Evolutionary conservation across 768 basidiomycete species (phyloP), one percentile per base, ranked within the genome.

Genomic region (Leccinum uliginosum): DNA sequence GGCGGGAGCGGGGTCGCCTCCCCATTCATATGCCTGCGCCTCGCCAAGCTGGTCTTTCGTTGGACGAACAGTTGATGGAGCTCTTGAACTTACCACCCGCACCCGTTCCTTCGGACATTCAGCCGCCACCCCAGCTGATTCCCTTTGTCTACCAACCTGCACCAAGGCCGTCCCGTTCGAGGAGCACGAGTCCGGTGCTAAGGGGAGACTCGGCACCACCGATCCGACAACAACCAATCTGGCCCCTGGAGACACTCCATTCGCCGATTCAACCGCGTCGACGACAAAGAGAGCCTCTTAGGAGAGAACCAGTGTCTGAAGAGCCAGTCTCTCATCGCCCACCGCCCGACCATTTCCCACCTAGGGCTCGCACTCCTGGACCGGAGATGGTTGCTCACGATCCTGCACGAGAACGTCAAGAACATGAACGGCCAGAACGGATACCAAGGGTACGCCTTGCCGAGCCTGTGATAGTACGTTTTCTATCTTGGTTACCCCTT

Each of bases 41-140:
- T 6, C 61, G 67, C 10, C 70, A 65, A n/a, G 57, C 76, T 27
- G 81, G 80, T 8, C 80, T 75, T 4, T 81, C 85, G 0, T 72
- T 89, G 35, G 80, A 81, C 9, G 79, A 86, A 50, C 80, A 83
- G 53, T 68, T 89, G 5, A 80, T 83, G 56, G 83, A 85, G 8
- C 76, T 89, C 32, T 62, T 89, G 26, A 77, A 79, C n/a, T 66
- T 81, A 11, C 75, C 74, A 9, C 72, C 76, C 15, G 70, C 73
- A 21, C 68, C 75, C 1, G 69, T 75, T 6, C 74, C 74, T 15
- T 70, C 72, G 7, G 71, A 72, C 14, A 74, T 80, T 15, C 74
- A 78, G 48, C 72, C 69, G 2, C 80, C 86, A 12, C 86, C 87
- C 0, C 69, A 75, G 4, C 64, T 87, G 6, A 74, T 79, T 0